These are phyloP conservation scores for Amanita subjunquillea DNA, from an alignment of 768 basidiomycete genomes.

Conservation along the genomic window DNA sequence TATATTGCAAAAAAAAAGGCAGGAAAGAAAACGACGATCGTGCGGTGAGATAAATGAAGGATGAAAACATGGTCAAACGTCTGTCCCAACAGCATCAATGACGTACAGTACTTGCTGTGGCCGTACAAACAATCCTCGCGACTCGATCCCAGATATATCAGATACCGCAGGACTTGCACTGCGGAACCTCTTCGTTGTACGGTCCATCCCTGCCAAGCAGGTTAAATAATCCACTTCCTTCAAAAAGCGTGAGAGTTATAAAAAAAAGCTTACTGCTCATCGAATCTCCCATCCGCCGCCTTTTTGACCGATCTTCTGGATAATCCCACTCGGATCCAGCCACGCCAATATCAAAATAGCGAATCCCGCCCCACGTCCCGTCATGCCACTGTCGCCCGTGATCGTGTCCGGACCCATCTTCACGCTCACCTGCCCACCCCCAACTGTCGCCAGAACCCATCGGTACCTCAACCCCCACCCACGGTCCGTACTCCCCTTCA, in stretches of 20 bases:
- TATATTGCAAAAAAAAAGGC: not conserved
- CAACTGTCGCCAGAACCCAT: slow-evolving; percentile 40
- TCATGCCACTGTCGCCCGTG: slow-evolving; percentile 66
- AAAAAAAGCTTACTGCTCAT: not conserved
- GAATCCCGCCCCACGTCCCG: slow-evolving; percentile 70
- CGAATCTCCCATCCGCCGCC: slow-evolving; percentile 24
- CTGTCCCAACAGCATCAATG: slow-evolving; percentile 67
- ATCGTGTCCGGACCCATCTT: slow-evolving; percentile 25
- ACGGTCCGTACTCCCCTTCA: slow-evolving; percentile 69
- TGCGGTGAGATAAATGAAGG: not conserved
- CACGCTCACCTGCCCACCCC: slow-evolving; percentile 20
- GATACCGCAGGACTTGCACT: slow-evolving; percentile 59
- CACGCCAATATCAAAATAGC: slow-evolving; percentile 71
- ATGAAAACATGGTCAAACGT: slow-evolving; percentile 30
- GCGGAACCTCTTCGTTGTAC: slow-evolving; percentile 61
- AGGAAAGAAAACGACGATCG: not conserved
- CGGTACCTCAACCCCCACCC: slow-evolving; percentile 90
- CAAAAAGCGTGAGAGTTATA: slow-evolving; percentile 13
- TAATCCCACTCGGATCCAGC: slow-evolving; percentile 56
- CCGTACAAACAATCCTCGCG: slow-evolving; percentile 70
- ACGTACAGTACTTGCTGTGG: slow-evolving; percentile 85
- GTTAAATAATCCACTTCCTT: slow-evolving; percentile 33
- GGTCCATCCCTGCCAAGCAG: slow-evolving; percentile 32
- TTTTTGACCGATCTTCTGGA: slow-evolving; percentile 39
- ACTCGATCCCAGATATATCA: slow-evolving; percentile 42